Percentiles rank a stretch among this genome's conserved stretches.
Evolutionary conservation across 2,329 filamentous ascomycete genomes (phyloP).

Genomic region (Magnaporthiopsis incrustans): DNA sequence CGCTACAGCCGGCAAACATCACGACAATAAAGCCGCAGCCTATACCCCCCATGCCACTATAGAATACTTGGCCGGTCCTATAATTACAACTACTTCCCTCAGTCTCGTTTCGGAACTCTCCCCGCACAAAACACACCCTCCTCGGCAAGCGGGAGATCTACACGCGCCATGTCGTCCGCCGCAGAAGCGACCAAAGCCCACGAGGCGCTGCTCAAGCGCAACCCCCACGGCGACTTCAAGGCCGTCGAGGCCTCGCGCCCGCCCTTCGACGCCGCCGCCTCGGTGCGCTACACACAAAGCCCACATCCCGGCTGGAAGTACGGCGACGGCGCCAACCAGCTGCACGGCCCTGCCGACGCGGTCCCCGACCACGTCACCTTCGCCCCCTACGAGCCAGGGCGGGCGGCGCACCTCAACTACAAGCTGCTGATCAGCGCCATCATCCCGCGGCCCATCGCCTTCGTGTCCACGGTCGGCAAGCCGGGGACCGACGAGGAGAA

Average conservation of each 20-base stretch:
- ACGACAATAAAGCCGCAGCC: not conserved
- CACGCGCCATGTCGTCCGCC: conserved; percentile 2
- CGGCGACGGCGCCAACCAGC: conserved; percentile 57
- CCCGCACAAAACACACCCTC: not conserved
- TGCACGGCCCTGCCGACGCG: conserved; percentile 18
- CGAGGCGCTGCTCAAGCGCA: conserved; percentile 40
- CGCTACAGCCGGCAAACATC: not conserved
- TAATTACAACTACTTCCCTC: not conserved
- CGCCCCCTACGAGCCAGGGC: conserved; percentile 67
- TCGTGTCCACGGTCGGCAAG: conserved; percentile 45
- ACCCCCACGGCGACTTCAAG: conserved; percentile 70
- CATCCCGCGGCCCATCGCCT: conserved; percentile 71
- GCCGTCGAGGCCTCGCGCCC: conserved; percentile 58
- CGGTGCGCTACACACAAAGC: conserved; percentile 54
- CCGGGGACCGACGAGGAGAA: conserved; percentile 57
- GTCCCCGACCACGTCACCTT: conserved; percentile 58
- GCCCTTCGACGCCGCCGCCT: conserved; percentile 40
- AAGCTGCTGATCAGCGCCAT: conserved; percentile 82
- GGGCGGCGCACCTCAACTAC: conserved; percentile 70
- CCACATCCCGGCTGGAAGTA: conserved; percentile 56
- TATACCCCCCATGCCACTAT: not conserved
- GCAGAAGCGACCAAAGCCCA: conserved; percentile 1
- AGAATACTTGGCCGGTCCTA: too few species aligned
- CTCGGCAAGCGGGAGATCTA: not conserved
- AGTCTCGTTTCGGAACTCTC: not conserved